Base-by-base conservation (phyloP, 495 filamentous ascomycete species). In the Corynascus novoguineensis region DNA sequence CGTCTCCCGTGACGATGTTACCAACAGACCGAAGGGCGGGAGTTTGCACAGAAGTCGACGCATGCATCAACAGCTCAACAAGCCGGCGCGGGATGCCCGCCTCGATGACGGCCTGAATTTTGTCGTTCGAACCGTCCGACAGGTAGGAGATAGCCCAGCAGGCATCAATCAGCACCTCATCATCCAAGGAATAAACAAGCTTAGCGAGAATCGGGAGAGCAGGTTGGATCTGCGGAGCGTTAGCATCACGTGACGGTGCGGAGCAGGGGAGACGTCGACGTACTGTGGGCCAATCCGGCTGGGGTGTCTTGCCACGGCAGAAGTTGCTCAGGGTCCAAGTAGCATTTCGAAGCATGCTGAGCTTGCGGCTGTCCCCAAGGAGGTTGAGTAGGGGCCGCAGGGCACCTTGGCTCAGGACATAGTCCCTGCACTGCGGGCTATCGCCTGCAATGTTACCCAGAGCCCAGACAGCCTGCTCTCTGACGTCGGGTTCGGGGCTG, bases 241-340 rank as follows among this genome's bases (percentile, higher is more conserved):
- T 55, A 64, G 55, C 57, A 64, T 59, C 64, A 53, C 59, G 57
- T 49, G 57, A 45, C 32, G 21, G 44, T 42, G 62, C n/a, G 52
- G 49, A 52, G 15, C 28, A 14, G n/a, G 21, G 32, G 17, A 28
- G 24, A 15, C 2, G 40, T 44, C 40, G 53, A 81, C 85, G 72
- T 78, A 96, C 91, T 3, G 90, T 97, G 67, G 86, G 81, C 95
- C 95, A 99, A 70, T 99, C 93, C 19, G 95, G 95, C 74, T 99
- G 95, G 35, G 95, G 95, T 4, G 92, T 96, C 82, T 97, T 99
- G 73, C 95, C 95, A 80, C 95, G 92, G 78, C 95, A 99, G 78
- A 99, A 99, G 78, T 99, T 99, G 80, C 95, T 97, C 50, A 99
- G 79, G 24, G 95, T 99, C 95, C 95, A 99, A 25, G 95, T 97